Evolutionary conservation across 1,139 yeast species (phyloP).

Genomic region (Geotrichum aggregatum): DNA sequence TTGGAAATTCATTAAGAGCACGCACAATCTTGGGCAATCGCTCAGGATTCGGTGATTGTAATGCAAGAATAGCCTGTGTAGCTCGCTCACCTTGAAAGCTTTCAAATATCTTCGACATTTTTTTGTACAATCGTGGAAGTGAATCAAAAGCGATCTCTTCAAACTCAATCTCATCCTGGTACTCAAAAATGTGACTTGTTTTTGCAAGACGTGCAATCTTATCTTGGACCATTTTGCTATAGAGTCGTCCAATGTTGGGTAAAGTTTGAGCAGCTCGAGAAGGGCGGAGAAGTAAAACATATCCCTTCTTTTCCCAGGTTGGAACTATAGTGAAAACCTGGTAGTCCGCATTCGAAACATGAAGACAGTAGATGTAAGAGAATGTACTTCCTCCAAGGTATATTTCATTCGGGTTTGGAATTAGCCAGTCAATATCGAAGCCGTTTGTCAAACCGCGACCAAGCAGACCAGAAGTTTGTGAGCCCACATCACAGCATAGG

Average conservation of each 20-base stretch:
- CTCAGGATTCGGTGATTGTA: conserved; percentile 66
- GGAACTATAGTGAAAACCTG: conserved; percentile 68
- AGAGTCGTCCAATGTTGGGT: conserved; percentile 52
- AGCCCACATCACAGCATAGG: conserved; percentile 62
- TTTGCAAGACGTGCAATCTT: conserved; percentile 49
- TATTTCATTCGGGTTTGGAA: conserved; percentile 25
- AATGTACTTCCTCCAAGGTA: conserved; percentile 47
- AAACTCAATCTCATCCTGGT: conserved; percentile 29
- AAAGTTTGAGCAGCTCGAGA: conserved; percentile 64
- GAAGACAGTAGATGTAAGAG: conserved; percentile 66
- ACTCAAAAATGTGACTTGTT: conserved; percentile 30
- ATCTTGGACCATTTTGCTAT: conserved; percentile 48
- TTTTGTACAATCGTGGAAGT: conserved; percentile 29
- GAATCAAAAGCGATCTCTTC: conserved; percentile 23
- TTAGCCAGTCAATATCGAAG: conserved; percentile 57
- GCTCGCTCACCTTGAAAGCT: conserved; percentile 66
- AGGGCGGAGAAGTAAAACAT: conserved; percentile 65
- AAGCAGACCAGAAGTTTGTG: conserved; percentile 70
- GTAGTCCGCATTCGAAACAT: conserved; percentile 69
- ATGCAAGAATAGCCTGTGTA: conserved; percentile 58
- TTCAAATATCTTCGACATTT: conserved; percentile 44
- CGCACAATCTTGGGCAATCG: conserved; percentile 34
- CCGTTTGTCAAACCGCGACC: conserved; percentile 86
- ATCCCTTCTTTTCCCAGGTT: conserved; percentile 56
- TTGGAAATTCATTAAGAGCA: conserved; percentile 53